Base-by-base conservation (phyloP, 805 yeast species). In the Geotrichum ghanense region DNA sequence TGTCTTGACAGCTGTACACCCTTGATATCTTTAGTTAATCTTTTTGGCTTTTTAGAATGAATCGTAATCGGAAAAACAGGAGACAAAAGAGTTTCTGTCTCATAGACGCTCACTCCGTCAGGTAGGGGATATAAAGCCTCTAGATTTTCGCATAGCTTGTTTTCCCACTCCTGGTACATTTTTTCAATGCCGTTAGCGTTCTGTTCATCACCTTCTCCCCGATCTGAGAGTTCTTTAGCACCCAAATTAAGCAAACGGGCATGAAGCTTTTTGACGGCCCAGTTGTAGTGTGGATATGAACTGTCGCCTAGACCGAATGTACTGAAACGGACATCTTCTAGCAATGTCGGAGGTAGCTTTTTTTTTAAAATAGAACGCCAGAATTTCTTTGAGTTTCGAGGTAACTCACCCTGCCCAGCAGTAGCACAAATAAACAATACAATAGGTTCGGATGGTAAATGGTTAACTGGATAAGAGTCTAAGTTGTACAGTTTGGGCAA, bases 291-390 rank as follows among this genome's bases (percentile, higher is more conserved):
- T 3, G 94, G 85, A 60, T 92, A 92, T 1, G 95, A 81, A 0
- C 95, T 81, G 62, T 92, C 97, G 22, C 99, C 99, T 1, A 92
- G 65, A 0, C 98, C 99, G 58, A 92, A 83, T 1, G 87, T 74
- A 2, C 90, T 75, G 53, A 88, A 70, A 16, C 67, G 62, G 9
- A 85, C 54, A 57, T 81, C 84, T 51, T 72, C 71, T 35, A 90
- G 65, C 24, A 86, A 65, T 54, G 77, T 76, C 0, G 53, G 23
- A 67, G 92, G 73, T 5, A 90, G 72, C 52, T 78, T 79, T 59
- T 73, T 77, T 58, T 75, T 76, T 48, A 86, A 73, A 54, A 92
- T 62, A 51, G 82, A 78, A 53, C 73, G 71, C 94, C 95, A 83
- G 51, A 90, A 76, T 50, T 74, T 76, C 51, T 70, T 70, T 0